phyloP scores from a whole-genome alignment of 2,329 filamentous ascomycete species.

The Penicillium freii region DNA sequence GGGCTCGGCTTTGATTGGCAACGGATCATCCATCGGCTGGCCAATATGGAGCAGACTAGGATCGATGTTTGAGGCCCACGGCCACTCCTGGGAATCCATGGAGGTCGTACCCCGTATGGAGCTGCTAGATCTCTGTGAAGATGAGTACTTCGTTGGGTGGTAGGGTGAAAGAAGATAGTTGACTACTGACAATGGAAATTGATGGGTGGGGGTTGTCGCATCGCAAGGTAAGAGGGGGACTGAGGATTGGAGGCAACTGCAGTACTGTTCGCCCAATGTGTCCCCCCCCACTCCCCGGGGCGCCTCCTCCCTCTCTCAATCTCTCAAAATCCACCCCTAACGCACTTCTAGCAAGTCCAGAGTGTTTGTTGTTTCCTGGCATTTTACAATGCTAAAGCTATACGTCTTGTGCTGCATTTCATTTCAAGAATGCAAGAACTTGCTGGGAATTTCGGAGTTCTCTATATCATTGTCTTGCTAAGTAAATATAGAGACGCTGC shows the following conservation, averaged over 20 bases:
- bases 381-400: background rate
- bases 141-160: background rate
- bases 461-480: background rate
- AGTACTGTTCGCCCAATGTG: background rate
- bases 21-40: background rate
- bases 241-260: background rate
- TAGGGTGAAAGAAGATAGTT: background rate
- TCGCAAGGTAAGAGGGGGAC: background rate
- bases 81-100: background rate
- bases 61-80: background rate
- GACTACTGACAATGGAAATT: background rate
- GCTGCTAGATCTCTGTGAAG: background rate
- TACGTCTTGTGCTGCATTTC: background rate
- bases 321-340: no score
- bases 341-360: background rate
- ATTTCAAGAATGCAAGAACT: background rate
- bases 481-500: background rate
- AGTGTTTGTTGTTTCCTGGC: background rate
- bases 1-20: background rate
- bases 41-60: background rate
- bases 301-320: no score
- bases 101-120: background rate
- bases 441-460: background rate
- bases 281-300: background rate
- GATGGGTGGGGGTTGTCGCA: background rate